phyloP scores from a whole-genome alignment of 768 basidiomycete species.

The Lactarius sanguifluus region DNA sequence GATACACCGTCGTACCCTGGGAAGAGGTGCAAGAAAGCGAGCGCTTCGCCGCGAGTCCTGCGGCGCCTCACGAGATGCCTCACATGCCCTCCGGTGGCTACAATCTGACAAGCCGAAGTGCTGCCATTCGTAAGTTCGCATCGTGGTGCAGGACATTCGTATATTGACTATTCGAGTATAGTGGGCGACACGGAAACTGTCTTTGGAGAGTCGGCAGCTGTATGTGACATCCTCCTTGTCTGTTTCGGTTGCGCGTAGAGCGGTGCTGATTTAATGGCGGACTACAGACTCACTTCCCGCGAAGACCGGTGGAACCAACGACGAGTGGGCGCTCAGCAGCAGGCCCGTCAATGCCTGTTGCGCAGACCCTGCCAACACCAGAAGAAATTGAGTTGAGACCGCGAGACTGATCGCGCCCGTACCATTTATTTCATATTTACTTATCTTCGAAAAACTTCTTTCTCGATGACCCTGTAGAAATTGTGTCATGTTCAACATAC shows the following conservation, averaged over 20 bases:
- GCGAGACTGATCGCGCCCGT: conserved; percentile 18
- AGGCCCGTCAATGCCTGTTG: conserved; percentile 14
- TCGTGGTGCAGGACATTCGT: background rate
- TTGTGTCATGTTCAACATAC: conserved; percentile 15
- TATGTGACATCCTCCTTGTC: conserved; percentile 14
- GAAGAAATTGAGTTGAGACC: conserved; percentile 36
- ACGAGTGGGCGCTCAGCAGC: background rate
- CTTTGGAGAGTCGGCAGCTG: conserved; percentile 43
- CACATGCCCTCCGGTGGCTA: conserved; percentile 31
- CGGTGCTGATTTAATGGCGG: conserved; percentile 26
- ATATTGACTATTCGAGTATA: conserved; percentile 27
- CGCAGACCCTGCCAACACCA: conserved; percentile 15
- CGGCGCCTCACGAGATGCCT: conserved; percentile 29
- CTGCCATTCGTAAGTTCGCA: conserved; percentile 13
- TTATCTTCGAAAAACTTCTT: background rate
- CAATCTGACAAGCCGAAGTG: conserved; percentile 20
- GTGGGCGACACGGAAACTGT: conserved; percentile 46
- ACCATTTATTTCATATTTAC: conserved; percentile 8
- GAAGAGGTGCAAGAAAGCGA: conserved; percentile 50
- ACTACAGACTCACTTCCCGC: conserved; percentile 23
- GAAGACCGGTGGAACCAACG: conserved; percentile 19
- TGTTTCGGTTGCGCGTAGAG: conserved; percentile 5
- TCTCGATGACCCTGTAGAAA: background rate
- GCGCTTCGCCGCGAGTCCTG: background rate
- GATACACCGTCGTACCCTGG: conserved; percentile 75